A percentile compares a stretch with the other conserved stretches of the same genome.
phyloP scores from a whole-genome alignment of 2,329 filamentous ascomycete genomes.

The Didymella exigua region DNA sequence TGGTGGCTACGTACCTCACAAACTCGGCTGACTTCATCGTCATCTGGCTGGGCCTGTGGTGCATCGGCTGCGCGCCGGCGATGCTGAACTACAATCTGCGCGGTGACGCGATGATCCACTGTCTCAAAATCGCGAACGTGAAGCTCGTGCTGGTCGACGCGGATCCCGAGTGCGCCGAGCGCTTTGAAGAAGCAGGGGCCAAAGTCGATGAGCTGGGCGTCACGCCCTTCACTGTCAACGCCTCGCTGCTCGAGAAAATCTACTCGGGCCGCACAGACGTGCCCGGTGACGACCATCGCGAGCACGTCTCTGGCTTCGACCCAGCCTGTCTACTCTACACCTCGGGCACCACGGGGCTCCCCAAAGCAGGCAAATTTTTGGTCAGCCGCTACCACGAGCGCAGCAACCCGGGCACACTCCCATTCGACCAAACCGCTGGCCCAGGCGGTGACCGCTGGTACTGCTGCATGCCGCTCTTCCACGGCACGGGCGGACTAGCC shows the following conservation, averaged over 20 bases:
- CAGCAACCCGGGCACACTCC: conserved; percentile 41
- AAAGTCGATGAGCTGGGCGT: conserved; percentile 30
- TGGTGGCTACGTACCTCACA: conserved; percentile 69
- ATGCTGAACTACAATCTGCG: conserved; percentile 72
- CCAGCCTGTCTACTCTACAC: conserved; percentile 73
- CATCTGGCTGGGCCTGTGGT: conserved; percentile 67
- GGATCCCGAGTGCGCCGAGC: conserved; percentile 42
- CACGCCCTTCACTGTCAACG: conserved; percentile 25
- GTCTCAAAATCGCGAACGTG: conserved; percentile 62
- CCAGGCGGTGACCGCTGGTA: conserved; percentile 66
- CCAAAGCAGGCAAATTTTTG: conserved; percentile 58
- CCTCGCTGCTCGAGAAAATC: conserved; percentile 25
- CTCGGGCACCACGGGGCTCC: conserved; percentile 74
- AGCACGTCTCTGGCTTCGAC: conserved; percentile 56
- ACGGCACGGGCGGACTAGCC: conserved; percentile 70
- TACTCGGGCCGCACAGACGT: conserved; percentile 33
- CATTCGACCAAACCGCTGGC: conserved; percentile 45
- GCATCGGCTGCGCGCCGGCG: conserved; percentile 70
- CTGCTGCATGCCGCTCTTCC: conserved; percentile 76
- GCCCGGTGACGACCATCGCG: conserved; percentile 61
- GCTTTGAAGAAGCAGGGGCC: conserved; percentile 25
- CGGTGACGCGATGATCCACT: conserved; percentile 67
- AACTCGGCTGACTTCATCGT: conserved; percentile 71
- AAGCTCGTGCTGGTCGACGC: conserved; percentile 64
- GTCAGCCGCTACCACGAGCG: conserved; percentile 39